These are phyloP conservation scores for Artemisia tridentata DNA, from an alignment of 129 eudicot genomes.

Conservation along the genomic window DNA sequence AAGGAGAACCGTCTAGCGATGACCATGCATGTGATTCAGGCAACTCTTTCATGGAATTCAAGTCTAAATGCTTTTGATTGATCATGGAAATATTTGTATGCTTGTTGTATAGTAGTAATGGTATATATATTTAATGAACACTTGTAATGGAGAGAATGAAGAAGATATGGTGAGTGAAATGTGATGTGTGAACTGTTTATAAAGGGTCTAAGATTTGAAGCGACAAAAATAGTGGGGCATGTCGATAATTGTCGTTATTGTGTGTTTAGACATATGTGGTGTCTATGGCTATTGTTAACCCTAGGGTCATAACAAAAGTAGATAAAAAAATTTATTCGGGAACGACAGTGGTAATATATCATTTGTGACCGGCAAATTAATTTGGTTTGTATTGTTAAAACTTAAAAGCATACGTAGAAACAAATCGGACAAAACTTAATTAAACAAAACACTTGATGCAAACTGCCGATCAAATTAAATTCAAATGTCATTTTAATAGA, in stretches of 20 bases:
- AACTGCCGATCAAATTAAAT: too few species aligned
- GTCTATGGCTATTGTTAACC: background rate
- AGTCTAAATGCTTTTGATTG: slow-evolving; percentile 44
- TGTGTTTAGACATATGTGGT: background rate
- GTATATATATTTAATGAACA: slow-evolving; percentile 18
- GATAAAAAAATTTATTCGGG: too few species aligned
- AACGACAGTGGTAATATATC: too few species aligned
- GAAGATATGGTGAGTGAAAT: slow-evolving; percentile 34
- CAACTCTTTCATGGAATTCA: slow-evolving; percentile 56
- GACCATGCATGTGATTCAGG: slow-evolving; percentile 88
- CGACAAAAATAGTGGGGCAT: slow-evolving; percentile 36
- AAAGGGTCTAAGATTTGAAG: slow-evolving; percentile 28
- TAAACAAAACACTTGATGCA: too few species aligned
- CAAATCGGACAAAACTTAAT: too few species aligned
- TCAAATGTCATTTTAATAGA: too few species aligned
- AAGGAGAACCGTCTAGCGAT: slow-evolving; percentile 10
- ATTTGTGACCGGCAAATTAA: too few species aligned
- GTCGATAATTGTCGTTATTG: background rate
- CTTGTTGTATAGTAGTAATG: slow-evolving; percentile 26
- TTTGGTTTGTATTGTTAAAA: too few species aligned
- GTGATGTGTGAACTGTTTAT: slow-evolving; percentile 35
- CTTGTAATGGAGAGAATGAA: slow-evolving; percentile 24
- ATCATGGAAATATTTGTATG: slow-evolving; percentile 31
- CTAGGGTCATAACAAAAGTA: background rate
- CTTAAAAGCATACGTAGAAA: too few species aligned